These are phyloP conservation scores for Rosa chinensis DNA, from an alignment of 306 rosid species.

Conservation along the genomic window DNA sequence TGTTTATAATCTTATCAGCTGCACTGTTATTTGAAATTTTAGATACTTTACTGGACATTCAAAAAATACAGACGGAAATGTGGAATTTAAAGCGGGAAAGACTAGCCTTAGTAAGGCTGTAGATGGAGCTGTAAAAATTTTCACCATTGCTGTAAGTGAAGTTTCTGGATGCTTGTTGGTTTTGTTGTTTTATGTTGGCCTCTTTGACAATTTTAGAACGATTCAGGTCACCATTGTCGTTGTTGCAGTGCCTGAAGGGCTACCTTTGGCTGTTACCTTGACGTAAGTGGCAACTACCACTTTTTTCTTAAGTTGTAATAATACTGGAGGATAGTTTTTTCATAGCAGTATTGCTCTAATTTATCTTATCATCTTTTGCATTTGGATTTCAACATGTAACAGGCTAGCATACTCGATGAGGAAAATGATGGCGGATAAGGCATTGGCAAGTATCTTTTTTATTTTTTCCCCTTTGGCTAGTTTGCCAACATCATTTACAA, in stretches of 20 bases:
- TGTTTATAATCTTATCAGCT: conserved; percentile 23
- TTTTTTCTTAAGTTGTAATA: conserved; percentile 15
- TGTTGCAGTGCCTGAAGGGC: conserved; percentile 99
- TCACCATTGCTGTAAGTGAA: conserved; percentile 90
- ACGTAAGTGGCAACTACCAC: conserved; percentile 58
- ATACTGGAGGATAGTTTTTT: conserved; percentile 12
- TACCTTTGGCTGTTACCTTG: conserved; percentile 96
- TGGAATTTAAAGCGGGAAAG: conserved; percentile 47
- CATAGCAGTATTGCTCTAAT: conserved; percentile 12
- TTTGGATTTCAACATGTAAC: conserved; percentile 19
- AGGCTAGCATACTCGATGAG: conserved; percentile 97
- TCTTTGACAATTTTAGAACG: conserved; percentile 38
- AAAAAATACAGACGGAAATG: conserved; percentile 41
- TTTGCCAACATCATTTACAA: neutral
- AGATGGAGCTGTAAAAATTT: conserved; percentile 70
- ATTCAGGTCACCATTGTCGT: conserved; percentile 98
- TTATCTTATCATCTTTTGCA: conserved; percentile 25
- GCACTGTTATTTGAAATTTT: conserved; percentile 30
- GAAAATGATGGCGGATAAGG: conserved; percentile 99
- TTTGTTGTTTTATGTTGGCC: neutral
- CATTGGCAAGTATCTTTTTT: conserved; percentile 57
- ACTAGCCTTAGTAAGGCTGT: conserved; percentile 55
- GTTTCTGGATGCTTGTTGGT: conserved; percentile 23
- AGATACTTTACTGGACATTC: conserved; percentile 85
- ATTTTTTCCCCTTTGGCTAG: neutral